These are phyloP conservation scores for Neofusicoccum kwambonambiense DNA, from an alignment of 2,329 filamentous ascomycete species.

Conservation along the genomic window DNA sequence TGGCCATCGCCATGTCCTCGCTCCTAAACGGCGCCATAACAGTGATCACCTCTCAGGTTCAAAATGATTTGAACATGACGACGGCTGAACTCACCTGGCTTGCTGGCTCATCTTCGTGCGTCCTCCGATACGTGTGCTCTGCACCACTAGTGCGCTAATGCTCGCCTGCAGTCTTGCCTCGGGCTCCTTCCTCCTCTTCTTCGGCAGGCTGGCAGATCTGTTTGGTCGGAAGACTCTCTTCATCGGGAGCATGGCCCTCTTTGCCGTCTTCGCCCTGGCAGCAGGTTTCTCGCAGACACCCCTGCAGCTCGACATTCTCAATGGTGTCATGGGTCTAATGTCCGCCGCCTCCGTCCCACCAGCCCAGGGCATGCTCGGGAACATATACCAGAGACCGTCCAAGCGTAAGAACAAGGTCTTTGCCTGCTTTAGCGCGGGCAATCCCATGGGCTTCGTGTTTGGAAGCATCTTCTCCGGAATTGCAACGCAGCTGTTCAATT, in stretches of 20 bases:
- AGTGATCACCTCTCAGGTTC: conserved; percentile 63
- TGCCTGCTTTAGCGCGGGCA: conserved; percentile 61
- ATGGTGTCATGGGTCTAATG: conserved; percentile 63
- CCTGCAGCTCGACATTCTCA: conserved; percentile 61
- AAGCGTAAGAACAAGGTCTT: conserved; percentile 65
- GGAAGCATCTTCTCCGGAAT: conserved; percentile 63
- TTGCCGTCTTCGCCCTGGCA: conserved; percentile 56
- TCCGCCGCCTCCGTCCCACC: conserved; percentile 64
- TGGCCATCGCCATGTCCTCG: conserved; percentile 63
- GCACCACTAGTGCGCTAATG: background rate
- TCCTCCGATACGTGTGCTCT: conserved; percentile 10
- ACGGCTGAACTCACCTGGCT: conserved; percentile 69
- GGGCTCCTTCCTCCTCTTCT: conserved; percentile 64
- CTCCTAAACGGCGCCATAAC: conserved; percentile 60
- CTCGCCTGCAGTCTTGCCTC: conserved; percentile 51
- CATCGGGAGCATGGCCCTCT: conserved; percentile 58
- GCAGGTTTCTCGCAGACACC: conserved; percentile 60
- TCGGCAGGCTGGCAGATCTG: conserved; percentile 64
- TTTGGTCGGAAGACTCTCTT: conserved; percentile 64
- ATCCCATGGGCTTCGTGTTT: conserved; percentile 57
- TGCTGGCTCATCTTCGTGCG: conserved; percentile 58
- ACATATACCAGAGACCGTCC: conserved; percentile 61
- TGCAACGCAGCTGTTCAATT: conserved; percentile 60
- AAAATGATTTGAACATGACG: conserved; percentile 60
- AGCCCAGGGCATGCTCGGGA: conserved; percentile 63